phyloP scores from a whole-genome alignment of 352 stramenopile genomes.

The Pythium aquatile region DNA sequence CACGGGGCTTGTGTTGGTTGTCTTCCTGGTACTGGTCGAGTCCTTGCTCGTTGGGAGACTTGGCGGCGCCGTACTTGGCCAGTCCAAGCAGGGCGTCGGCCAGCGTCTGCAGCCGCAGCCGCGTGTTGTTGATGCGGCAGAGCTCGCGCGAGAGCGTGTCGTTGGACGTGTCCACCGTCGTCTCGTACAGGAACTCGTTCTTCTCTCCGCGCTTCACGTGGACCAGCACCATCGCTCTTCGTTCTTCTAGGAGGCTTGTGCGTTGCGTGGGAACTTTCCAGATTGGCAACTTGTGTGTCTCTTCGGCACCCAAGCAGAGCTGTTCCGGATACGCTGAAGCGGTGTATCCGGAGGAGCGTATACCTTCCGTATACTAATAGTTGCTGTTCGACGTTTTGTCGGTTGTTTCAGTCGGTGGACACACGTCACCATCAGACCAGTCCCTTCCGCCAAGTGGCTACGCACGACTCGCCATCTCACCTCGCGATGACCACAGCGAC shows the following conservation, averaged over 20 bases:
- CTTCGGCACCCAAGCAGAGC: background rate
- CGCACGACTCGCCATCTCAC: background rate
- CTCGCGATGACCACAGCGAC: conserved; percentile 3
- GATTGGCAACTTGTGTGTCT: conserved; percentile 3
- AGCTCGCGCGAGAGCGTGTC: conserved; percentile 86
- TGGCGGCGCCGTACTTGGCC: conserved; percentile 82
- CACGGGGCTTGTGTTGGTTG: conserved; percentile 47
- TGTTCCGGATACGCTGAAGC: conserved; percentile 4
- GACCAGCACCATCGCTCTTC: conserved; percentile 78
- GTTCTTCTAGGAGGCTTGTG: background rate
- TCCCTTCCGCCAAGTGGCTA: background rate
- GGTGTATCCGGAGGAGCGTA: conserved; percentile 22
- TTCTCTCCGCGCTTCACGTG: conserved; percentile 86
- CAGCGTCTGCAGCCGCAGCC: conserved; percentile 69
- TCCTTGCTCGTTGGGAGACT: conserved; percentile 78
- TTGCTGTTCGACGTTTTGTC: conserved; percentile 8
- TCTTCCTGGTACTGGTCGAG: conserved; percentile 85
- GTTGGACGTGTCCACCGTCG: conserved; percentile 66
- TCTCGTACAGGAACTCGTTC: conserved; percentile 92
- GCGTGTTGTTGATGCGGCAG: conserved; percentile 80
- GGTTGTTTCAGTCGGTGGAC: conserved; percentile 3
- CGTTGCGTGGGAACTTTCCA: background rate
- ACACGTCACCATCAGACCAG: background rate
- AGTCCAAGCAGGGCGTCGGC: conserved; percentile 77
- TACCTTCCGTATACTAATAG: conserved; percentile 12